These are phyloP conservation scores for Penicilliopsis zonata DNA, from an alignment of 495 filamentous ascomycete genomes.

Conservation along the genomic window DNA sequence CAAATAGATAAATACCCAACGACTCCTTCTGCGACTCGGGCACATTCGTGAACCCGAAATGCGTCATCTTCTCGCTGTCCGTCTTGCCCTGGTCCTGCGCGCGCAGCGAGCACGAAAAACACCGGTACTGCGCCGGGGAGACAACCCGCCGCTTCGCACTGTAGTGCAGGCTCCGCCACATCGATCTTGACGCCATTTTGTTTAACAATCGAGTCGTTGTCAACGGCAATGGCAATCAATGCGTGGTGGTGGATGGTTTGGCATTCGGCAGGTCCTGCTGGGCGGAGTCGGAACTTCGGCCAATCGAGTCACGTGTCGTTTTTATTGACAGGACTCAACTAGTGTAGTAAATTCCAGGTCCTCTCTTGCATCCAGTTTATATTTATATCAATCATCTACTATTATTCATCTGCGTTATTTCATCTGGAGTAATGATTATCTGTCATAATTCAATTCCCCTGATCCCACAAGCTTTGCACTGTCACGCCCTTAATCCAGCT, in stretches of 20 bases:
- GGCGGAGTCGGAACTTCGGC: too few species aligned
- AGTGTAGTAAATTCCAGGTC: too few species aligned
- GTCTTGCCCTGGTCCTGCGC: conserved; percentile 27
- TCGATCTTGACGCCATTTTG: conserved; percentile 16
- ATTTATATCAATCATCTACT: too few species aligned
- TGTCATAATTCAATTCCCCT: conserved; percentile 15
- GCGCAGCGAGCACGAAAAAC: conserved; percentile 41
- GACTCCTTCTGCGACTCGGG: conserved; percentile 72
- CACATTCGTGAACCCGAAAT: conserved; percentile 89
- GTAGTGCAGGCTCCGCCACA: conserved; percentile 25
- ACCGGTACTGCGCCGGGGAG: conserved; percentile 29
- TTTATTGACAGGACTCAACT: too few species aligned
- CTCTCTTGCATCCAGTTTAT: too few species aligned
- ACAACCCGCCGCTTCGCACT: conserved; percentile 16
- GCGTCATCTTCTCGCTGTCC: conserved; percentile 56
- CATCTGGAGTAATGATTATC: too few species aligned
- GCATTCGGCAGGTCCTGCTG: too few species aligned
- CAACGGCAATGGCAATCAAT: too few species aligned
- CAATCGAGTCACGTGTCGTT: too few species aligned
- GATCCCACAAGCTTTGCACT: conserved; percentile 53
- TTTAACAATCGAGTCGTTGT: not conserved
- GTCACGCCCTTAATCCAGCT: conserved; percentile 44
- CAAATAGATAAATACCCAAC: conserved; percentile 39
- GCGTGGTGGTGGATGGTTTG: too few species aligned
- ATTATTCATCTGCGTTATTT: conserved; percentile 4